phyloP scores from a whole-genome alignment of 768 basidiomycete species.

The Kwoniella europaea region DNA sequence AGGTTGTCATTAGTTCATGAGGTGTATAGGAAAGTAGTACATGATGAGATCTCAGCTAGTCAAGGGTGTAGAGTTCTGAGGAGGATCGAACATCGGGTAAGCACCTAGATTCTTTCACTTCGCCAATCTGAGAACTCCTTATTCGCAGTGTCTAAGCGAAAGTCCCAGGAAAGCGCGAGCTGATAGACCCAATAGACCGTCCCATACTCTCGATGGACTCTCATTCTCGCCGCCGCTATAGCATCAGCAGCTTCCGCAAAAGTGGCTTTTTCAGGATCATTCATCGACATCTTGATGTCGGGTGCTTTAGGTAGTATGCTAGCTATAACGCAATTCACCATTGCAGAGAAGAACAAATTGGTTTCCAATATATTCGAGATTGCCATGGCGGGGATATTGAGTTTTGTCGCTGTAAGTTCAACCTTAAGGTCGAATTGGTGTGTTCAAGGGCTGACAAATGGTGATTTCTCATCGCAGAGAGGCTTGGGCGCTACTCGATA shows the following conservation, averaged over 20 bases:
- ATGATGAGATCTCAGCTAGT: slow-evolving; percentile 47
- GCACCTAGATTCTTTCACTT: not conserved
- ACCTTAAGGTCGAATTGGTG: no score
- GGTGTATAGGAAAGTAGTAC: slow-evolving; percentile 47
- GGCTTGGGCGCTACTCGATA: slow-evolving; percentile 23
- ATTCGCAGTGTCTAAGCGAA: not conserved
- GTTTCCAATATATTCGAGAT: slow-evolving; percentile 49
- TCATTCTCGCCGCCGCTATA: slow-evolving; percentile 39
- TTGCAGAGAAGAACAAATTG: slow-evolving; percentile 36
- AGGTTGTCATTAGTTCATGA: slow-evolving; percentile 46
- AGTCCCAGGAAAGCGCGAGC: not conserved
- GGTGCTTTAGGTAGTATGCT: slow-evolving; percentile 39
- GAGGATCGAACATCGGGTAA: slow-evolving; percentile 40
- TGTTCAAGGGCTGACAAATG: not conserved
- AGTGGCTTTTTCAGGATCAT: slow-evolving; percentile 49
- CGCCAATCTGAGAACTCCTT: no score
- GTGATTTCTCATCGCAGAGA: slow-evolving; percentile 7
- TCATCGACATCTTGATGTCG: slow-evolving; percentile 48
- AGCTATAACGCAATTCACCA: slow-evolving; percentile 40
- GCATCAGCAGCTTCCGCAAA: slow-evolving; percentile 41
- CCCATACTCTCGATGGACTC: slow-evolving; percentile 28
- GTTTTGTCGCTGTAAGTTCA: slow-evolving; percentile 43
- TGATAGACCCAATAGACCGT: slow-evolving; percentile 19
- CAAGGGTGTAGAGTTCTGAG: slow-evolving; percentile 45
- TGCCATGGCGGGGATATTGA: slow-evolving; percentile 46